Evolutionary conservation across 108 stramenopile genomes (phyloP).

Genomic region (Nannochloropsis granulata): DNA sequence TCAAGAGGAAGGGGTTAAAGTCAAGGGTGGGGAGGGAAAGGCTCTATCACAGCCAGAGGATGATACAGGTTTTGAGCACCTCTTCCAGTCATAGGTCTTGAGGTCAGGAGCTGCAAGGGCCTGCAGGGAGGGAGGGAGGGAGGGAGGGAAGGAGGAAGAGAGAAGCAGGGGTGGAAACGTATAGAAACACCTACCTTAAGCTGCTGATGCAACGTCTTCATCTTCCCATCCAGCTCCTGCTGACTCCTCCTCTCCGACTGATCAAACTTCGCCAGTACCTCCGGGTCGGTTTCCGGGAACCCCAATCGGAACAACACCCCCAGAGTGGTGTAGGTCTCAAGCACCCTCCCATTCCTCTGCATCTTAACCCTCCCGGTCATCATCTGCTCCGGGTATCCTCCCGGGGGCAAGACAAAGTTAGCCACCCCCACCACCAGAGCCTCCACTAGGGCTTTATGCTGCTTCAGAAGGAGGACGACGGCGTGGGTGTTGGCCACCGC

Average conservation of each 20-base stretch:
- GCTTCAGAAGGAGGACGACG: background rate
- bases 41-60: background rate
- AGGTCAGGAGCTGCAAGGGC: background rate
- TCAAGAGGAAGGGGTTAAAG: background rate
- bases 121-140: background rate
- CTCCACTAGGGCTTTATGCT: background rate
- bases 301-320: background rate
- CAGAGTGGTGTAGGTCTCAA: background rate
- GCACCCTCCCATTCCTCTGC: background rate
- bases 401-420: background rate
- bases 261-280: background rate
- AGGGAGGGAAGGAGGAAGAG: background rate
- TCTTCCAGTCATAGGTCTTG: background rate
- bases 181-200: background rate
- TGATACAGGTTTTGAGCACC: background rate
- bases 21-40: background rate
- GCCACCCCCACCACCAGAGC: background rate
- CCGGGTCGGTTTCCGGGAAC: slow-evolving; percentile 1
- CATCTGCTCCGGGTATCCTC: background rate
- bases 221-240: background rate
- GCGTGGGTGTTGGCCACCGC: background rate
- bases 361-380: background rate
- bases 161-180: background rate
- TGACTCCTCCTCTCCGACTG: slow-evolving; percentile 1
- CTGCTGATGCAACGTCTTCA: background rate